Evolutionary conservation across 768 basidiomycete genomes (phyloP).

Genomic region (Gymnopilus junonius): DNA sequence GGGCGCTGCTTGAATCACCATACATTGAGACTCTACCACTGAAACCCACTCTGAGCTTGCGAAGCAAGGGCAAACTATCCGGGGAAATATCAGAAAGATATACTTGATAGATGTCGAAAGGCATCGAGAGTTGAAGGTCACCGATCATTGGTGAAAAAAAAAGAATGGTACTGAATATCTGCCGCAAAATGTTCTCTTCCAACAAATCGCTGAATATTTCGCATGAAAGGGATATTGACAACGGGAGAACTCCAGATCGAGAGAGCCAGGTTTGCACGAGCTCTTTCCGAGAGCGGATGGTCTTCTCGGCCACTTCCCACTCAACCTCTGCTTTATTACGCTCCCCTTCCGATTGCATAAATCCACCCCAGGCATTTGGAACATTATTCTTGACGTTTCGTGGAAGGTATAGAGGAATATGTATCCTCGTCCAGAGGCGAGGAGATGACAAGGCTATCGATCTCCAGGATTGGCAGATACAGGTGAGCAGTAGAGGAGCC

Average conservation of each 20-base stretch:
- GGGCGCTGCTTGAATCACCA: background rate
- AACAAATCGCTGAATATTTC: background rate
- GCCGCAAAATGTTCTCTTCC: background rate
- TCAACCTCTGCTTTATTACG: background rate
- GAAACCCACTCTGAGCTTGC: background rate
- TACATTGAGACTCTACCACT: background rate
- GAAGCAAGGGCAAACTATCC: background rate
- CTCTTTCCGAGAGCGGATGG: background rate
- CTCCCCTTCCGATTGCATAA: background rate
- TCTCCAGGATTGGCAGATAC: background rate
- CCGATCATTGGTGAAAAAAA: background rate
- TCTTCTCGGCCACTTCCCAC: background rate
- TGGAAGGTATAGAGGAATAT: background rate
- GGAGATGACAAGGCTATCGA: background rate
- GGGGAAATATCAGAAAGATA: background rate
- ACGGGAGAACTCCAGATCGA: background rate
- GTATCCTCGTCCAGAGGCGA: constrained; percentile 1
- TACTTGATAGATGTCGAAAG: background rate
- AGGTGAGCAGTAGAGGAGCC: background rate
- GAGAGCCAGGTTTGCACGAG: background rate
- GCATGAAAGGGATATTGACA: constrained; percentile 3
- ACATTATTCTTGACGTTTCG: too few species aligned
- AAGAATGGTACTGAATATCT: background rate
- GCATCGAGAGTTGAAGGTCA: background rate
- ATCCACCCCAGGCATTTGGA: background rate